These are phyloP conservation scores for Miamiensis avidus DNA, from an alignment of 169 alveolate species.

Conservation along the genomic window DNA sequence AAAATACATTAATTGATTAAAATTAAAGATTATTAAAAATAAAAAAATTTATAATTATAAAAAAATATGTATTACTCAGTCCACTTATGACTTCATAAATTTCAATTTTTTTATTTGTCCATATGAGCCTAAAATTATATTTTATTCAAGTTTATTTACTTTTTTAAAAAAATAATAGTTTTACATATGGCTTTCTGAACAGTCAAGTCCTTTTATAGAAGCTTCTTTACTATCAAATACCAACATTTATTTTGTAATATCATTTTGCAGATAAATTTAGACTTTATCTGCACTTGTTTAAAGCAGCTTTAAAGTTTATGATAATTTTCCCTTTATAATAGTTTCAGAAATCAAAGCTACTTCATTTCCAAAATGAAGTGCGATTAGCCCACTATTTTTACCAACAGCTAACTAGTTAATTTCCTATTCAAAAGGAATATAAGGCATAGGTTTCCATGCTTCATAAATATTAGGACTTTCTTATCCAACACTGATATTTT, in stretches of 20 bases:
- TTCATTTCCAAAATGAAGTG: conserved; percentile 22
- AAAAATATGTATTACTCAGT: conserved; percentile 44
- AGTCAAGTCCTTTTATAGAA: not conserved
- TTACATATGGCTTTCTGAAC: not conserved
- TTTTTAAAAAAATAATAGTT: no score
- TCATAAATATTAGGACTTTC: conserved; percentile 71
- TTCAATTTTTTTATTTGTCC: conserved; percentile 71
- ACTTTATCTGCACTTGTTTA: conserved; percentile 31
- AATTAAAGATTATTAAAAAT: not conserved
- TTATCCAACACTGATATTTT: conserved; percentile 68
- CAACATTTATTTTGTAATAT: conserved; percentile 5
- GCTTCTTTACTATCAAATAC: not conserved
- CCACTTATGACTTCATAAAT: conserved; percentile 68
- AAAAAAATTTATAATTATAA: not conserved
- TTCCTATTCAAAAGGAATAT: conserved; percentile 34
- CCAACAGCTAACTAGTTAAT: conserved; percentile 31
- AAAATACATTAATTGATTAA: no score
- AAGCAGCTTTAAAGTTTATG: conserved; percentile 19
- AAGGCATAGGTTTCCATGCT: conserved; percentile 76
- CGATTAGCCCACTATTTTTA: conserved; percentile 36
- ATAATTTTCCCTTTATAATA: conserved; percentile 30
- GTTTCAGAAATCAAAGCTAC: conserved; percentile 35
- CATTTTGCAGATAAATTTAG: conserved; percentile 30
- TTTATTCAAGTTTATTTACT: no score
- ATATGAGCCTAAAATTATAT: conserved; percentile 57